These are phyloP conservation scores for Russula vinacea DNA, from an alignment of 768 basidiomycete genomes.

Conservation along the genomic window DNA sequence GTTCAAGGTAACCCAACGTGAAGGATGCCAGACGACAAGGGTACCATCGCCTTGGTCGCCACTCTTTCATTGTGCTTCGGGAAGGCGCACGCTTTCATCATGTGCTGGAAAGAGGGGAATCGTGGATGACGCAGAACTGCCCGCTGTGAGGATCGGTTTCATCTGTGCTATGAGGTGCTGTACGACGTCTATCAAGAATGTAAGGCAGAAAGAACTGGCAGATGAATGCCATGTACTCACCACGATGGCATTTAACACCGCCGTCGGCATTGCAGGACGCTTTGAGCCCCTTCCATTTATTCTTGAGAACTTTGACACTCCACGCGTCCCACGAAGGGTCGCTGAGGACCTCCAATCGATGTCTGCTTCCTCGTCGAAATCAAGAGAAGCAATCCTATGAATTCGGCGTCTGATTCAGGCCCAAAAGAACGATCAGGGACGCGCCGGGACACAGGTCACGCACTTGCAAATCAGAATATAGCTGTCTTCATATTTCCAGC, in stretches of 20 bases:
- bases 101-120: no score
- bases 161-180: neutral
- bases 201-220: neutral
- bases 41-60: no score
- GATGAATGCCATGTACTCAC: neutral
- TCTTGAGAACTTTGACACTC: neutral
- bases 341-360: conserved; percentile 1
- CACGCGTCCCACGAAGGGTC: neutral
- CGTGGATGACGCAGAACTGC: no score
- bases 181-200: neutral
- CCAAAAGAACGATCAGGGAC: neutral
- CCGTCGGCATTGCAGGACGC: neutral
- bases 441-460: neutral
- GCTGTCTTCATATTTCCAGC: neutral
- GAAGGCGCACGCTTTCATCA: no score
- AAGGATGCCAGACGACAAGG: no score
- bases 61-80: no score
- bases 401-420: no score
- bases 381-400: neutral
- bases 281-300: neutral
- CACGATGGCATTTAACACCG: neutral
- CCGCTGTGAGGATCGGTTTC: no score
- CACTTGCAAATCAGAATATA: neutral
- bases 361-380: neutral
- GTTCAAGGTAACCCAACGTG: no score